A percentile compares a stretch with the other conserved stretches of the same genome.
Evolutionary conservation across 306 rosid species (phyloP).

Genomic region (Quercus bicolor): DNA sequence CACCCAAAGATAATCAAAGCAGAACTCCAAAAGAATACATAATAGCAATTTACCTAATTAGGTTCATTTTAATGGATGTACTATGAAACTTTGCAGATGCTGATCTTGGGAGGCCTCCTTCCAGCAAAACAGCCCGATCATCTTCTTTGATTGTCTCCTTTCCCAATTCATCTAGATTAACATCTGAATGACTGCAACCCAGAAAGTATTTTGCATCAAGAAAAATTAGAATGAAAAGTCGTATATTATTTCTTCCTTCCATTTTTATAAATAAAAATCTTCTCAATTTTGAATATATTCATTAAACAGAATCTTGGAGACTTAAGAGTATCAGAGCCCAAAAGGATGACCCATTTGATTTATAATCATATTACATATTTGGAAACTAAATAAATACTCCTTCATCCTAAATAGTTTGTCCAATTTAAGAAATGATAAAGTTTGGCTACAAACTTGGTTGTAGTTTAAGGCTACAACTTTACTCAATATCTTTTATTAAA

Average conservation of each 20-base stretch:
- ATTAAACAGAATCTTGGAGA: not conserved
- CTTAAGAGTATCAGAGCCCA: conserved; percentile 9
- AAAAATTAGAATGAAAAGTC: not conserved
- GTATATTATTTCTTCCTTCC: not conserved
- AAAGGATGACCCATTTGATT: not conserved
- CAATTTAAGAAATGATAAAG: too few species aligned
- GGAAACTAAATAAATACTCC: not conserved
- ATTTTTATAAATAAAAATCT: conserved; percentile 8
- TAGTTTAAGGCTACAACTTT: too few species aligned
- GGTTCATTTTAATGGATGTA: conserved; percentile 67
- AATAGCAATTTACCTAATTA: conserved; percentile 61
- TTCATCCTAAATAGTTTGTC: too few species aligned
- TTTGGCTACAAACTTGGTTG: too few species aligned
- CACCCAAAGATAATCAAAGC: conserved; percentile 13
- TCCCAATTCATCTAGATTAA: conserved; percentile 77
- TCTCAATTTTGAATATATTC: conserved; percentile 5
- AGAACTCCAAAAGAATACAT: conserved; percentile 16
- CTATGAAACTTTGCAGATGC: conserved; percentile 64
- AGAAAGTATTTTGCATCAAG: conserved; percentile 24
- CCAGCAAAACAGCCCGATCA: conserved; percentile 80
- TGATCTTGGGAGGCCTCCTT: conserved; percentile 82
- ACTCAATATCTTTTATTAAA: too few species aligned
- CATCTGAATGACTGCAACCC: conserved; percentile 80
- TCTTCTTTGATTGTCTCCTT: conserved; percentile 73
- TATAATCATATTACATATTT: not conserved